phyloP scores from a whole-genome alignment of 106 monocot species.

The Vanilla planifolia region DNA sequence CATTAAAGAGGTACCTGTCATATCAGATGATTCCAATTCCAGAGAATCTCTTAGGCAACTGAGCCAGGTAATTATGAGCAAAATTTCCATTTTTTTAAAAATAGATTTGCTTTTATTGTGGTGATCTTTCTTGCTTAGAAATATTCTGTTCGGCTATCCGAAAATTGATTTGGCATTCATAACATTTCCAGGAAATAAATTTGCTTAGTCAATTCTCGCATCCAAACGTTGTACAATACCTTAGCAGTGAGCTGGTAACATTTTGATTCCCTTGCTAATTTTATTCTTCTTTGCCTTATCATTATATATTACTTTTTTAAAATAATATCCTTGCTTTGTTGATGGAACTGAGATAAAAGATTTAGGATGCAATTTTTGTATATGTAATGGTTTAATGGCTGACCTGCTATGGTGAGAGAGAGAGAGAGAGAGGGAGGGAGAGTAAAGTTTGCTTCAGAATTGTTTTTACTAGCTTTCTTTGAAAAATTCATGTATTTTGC shows the following conservation, averaged over 20 bases:
- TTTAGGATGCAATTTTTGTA: too few relatives aligned
- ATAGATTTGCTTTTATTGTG: neutral
- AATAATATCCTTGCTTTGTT: too few relatives aligned
- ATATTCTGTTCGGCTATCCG: neutral
- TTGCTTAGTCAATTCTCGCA: slow-evolving; percentile 64
- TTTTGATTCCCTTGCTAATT: neutral
- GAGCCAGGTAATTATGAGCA: slow-evolving; percentile 42
- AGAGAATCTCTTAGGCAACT: slow-evolving; percentile 92
- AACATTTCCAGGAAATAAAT: slow-evolving; percentile 63
- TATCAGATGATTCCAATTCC: slow-evolving; percentile 87
- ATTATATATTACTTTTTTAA: too few relatives aligned
- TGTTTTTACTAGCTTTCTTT: too few relatives aligned
- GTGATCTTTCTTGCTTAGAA: neutral
- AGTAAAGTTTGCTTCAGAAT: too few relatives aligned
- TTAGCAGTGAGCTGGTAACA: slow-evolving; percentile 18
- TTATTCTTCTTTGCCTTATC: too few relatives aligned
- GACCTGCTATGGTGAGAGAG: too few relatives aligned
- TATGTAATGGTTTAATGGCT: too few relatives aligned
- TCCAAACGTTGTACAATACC: slow-evolving; percentile 12
- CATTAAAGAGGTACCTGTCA: slow-evolving; percentile 89
- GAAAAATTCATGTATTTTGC: too few relatives aligned
- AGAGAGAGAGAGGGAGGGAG: too few relatives aligned
- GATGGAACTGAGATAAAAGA: too few relatives aligned
- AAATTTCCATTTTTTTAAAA: neutral
- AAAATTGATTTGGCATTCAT: neutral